Evolutionary conservation across 139 green algal species (phyloP).

Genomic region (Coelastrella sp.): DNA sequence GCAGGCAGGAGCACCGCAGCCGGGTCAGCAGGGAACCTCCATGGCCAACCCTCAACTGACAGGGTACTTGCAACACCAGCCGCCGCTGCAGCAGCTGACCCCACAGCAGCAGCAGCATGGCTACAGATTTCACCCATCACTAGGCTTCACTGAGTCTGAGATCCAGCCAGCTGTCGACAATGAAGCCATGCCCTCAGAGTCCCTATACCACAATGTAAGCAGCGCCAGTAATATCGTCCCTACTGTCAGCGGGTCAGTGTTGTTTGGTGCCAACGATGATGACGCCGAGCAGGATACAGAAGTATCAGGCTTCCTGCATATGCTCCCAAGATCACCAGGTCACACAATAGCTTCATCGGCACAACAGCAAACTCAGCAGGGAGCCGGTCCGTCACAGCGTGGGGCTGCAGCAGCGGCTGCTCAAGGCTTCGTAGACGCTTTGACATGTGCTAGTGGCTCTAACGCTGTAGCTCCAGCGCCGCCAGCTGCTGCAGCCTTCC

Average conservation of each 20-base stretch:
- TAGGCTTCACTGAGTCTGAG: neutral
- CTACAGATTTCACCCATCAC: neutral
- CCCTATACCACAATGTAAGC: neutral
- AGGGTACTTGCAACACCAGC: constrained; percentile 17
- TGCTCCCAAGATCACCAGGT: neutral
- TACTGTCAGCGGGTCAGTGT: neutral
- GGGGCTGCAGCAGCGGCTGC: neutral
- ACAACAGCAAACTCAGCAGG: neutral
- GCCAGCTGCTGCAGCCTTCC: neutral
- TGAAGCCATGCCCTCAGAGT: neutral
- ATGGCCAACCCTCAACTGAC: neutral
- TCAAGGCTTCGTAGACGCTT: neutral
- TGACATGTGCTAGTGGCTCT: neutral
- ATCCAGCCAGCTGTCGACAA: neutral
- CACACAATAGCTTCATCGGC: neutral
- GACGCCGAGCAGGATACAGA: neutral
- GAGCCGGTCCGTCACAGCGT: neutral
- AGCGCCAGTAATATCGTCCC: neutral
- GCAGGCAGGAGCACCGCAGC: neutral
- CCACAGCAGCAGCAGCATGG: neutral
- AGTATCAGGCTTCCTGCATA: neutral
- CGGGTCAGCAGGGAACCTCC: neutral
- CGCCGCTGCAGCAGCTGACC: neutral
- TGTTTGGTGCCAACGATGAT: neutral
- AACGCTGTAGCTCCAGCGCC: neutral